Evolutionary conservation across 164 flowering plant species (phyloP).

Genomic region (Taxillus chinensis): DNA sequence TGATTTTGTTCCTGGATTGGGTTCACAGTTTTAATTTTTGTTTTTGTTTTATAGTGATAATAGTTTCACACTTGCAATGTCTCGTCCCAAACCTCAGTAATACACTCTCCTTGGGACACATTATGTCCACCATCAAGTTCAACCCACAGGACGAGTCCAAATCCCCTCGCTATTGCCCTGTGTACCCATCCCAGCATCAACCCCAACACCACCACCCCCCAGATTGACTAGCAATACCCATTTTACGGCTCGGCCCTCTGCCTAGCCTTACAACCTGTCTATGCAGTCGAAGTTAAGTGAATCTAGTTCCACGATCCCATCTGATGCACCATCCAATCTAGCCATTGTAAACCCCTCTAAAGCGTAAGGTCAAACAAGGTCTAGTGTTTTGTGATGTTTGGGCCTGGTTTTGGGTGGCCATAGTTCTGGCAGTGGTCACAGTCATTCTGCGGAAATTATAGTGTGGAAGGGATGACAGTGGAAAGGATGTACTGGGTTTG

Average conservation of each 20-base stretch:
- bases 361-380: slow-evolving; percentile 34
- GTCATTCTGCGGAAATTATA: too few species aligned
- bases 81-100: slow-evolving; percentile 22
- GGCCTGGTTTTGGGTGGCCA: too few species aligned
- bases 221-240: slow-evolving; percentile 49
- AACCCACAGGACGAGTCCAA: too few species aligned
- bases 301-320: slow-evolving; percentile 18
- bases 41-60: slow-evolving; percentile 44
- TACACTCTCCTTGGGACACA: too few species aligned
- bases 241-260: slow-evolving; percentile 50
- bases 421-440: too few species aligned
- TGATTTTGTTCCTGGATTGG: slow-evolving; percentile 12
- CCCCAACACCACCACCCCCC: slow-evolving; percentile 30
- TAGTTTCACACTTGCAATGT: slow-evolving; percentile 30
- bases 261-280: slow-evolving; percentile 50
- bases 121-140: too few species aligned
- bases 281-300: slow-evolving; percentile 40
- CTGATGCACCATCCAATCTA: slow-evolving; percentile 38
- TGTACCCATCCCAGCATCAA: slow-evolving; percentile 16
- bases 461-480: too few species aligned
- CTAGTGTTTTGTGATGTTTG: too few species aligned
- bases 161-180: too few species aligned
- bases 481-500: too few species aligned
- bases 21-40: slow-evolving; percentile 8
- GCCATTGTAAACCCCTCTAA: slow-evolving; percentile 24